phyloP scores from a whole-genome alignment of 202 grass and related monocot genomes.

The Setaria italica region DNA sequence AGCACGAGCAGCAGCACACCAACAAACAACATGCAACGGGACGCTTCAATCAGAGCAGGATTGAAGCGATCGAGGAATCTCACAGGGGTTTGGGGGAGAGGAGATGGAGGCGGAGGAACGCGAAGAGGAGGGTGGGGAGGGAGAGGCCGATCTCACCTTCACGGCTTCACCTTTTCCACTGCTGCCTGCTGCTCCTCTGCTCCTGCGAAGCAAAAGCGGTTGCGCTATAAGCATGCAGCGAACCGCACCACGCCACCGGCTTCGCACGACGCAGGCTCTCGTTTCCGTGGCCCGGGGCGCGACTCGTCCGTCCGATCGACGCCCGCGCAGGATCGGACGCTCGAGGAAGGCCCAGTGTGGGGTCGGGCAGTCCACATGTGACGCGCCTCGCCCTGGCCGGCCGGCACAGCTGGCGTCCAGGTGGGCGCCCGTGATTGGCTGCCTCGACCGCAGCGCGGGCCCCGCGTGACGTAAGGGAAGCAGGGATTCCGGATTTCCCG shows the following conservation, averaged over 20 bases:
- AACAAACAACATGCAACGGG: background rate
- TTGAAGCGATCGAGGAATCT: background rate
- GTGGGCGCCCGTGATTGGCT: background rate
- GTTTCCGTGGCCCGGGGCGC: background rate
- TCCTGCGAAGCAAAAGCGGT: background rate
- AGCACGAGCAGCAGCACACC: background rate
- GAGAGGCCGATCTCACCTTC: constrained; percentile 1
- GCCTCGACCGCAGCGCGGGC: background rate
- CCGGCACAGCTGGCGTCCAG: background rate
- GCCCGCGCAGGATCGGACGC: background rate
- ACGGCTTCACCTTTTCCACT: background rate
- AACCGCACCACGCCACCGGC: background rate
- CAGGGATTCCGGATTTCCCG: background rate
- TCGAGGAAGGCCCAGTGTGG: background rate
- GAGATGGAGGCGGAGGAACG: background rate
- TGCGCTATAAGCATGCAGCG: background rate
- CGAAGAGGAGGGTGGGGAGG: background rate
- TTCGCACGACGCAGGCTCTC: background rate
- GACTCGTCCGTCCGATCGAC: background rate
- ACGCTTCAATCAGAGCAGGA: background rate
- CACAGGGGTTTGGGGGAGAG: background rate
- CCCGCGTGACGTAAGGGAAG: background rate
- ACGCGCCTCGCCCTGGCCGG: no score
- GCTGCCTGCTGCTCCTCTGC: background rate
- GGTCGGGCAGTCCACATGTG: background rate